Evolutionary conservation across 2,329 filamentous ascomycete genomes (phyloP), one percentile per base, ranked within the genome.

Genomic region (Fusarium abutilonis): DNA sequence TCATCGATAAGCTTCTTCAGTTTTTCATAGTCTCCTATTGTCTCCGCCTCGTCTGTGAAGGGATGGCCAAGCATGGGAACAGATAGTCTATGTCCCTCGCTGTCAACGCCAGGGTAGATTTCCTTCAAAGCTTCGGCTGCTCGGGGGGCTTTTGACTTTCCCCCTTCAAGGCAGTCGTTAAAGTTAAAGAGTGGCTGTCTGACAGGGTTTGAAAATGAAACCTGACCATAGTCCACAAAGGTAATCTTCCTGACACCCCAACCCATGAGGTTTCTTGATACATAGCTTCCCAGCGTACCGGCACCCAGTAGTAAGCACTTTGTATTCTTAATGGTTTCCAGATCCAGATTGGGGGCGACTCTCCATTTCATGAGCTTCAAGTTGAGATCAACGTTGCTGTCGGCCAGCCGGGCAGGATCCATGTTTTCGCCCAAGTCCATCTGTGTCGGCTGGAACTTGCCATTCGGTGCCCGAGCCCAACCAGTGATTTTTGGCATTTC

Each of bases 361-460:
- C 95, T 89, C 95, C 95, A 99, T 78, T 97, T 99, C 89, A 99
- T 99, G 55, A 99, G 83, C 77, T 98, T 98, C 58, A 98, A 82
- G 72, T 99, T 99, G 56, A 99, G 83, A 72, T 99, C 95, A 9
- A 98, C 94, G 1, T 93, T 93, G 74, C 96, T 93, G 73, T 98
- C 93, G 19, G 95, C 95, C 15, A 98, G 81, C 71, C 89, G 88
- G 31, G 84, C 81, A 7, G 95, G 94, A 72, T 99, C 93, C 90
- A 99, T 94, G 69, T 97, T 96, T 69, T 95, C 92, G 17, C 90
- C 90, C 9, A 99, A 82, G 70, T 96, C 92, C 13, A 92, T 92
- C 15, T 89, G 84, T 65, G 91, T 88, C 14, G 91, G 88, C 15
- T 86, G 86, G 15, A 98, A 80, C 73, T 96, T 97, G 23, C 90